Conservation (phyloP, 208 protist genomes). For the Acanthamoeba lenticulata region DNA sequence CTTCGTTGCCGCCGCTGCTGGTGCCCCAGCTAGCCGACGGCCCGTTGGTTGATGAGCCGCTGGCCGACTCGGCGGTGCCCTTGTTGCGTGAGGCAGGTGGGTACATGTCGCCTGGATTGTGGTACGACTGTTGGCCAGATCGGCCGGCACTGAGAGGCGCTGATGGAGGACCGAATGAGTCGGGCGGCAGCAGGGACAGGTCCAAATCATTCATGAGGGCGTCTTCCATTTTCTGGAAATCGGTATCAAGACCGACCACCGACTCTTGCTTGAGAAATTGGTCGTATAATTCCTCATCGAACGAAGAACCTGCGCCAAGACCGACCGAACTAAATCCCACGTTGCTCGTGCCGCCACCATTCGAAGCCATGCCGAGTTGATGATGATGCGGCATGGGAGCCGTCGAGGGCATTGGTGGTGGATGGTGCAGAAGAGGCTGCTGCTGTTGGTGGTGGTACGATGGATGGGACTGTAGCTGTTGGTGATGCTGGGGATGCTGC, state of each 20-base stretch:
- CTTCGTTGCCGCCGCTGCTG: background rate
- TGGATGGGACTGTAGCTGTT: background rate
- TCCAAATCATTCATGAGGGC: background rate
- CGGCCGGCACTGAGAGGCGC: background rate
- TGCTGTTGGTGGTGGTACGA: background rate
- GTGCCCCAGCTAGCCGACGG: too few relatives aligned
- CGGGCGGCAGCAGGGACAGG: background rate
- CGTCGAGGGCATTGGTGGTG: background rate
- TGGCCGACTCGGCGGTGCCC: background rate
- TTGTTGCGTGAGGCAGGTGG: background rate
- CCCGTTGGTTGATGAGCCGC: background rate
- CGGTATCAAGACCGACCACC: background rate
- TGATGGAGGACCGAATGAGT: background rate
- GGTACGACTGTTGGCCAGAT: background rate
- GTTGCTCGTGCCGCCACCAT: background rate
- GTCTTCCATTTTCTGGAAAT: background rate
- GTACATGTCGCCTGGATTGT: background rate
- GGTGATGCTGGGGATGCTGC: background rate
- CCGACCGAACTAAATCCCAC: background rate
- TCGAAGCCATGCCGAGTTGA: background rate
- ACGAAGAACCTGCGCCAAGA: background rate
- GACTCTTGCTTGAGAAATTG: background rate
- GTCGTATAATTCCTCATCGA: conserved; percentile 6
- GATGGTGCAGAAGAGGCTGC: background rate
- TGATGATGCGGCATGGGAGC: background rate